phyloP scores from a whole-genome alignment of 169 alveolate genomes.

The Plasmodium inui region DNA sequence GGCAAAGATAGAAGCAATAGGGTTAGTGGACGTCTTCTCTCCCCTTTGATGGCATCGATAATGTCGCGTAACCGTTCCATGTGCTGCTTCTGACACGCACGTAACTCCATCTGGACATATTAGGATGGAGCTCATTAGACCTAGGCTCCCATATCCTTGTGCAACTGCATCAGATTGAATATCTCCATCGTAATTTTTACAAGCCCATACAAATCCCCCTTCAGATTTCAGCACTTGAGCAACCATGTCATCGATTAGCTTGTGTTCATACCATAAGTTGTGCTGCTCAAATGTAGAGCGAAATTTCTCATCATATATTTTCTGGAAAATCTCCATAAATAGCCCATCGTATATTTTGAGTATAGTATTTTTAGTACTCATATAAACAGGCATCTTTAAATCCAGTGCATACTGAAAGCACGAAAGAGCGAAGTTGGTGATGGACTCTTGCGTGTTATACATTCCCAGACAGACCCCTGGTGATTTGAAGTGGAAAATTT shows the following conservation, averaged over 20 bases:
- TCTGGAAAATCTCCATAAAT: constrained; percentile 94
- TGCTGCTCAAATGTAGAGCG: constrained; percentile 87
- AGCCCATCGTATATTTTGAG: constrained; percentile 94
- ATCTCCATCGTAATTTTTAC: constrained; percentile 98
- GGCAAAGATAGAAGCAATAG: constrained; percentile 96
- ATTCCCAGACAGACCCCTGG: constrained; percentile 94
- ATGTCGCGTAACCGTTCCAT: constrained; percentile 97
- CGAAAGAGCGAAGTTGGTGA: constrained; percentile 93
- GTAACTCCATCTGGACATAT: constrained; percentile 94
- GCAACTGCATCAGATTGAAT: constrained; percentile 96
- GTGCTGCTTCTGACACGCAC: constrained; percentile 97
- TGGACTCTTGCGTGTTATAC: constrained; percentile 95
- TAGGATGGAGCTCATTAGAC: constrained; percentile 96
- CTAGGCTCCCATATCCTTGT: constrained; percentile 95
- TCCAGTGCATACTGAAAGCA: constrained; percentile 93
- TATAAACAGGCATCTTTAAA: constrained; percentile 91
- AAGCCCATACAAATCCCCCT: constrained; percentile 99
- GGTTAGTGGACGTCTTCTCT: constrained; percentile 94
- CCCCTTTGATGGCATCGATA: constrained; percentile 92
- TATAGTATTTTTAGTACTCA: constrained; percentile 94
- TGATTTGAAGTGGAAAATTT: constrained; percentile 81
- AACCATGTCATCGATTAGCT: constrained; percentile 97
- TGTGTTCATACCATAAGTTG: constrained; percentile 93
- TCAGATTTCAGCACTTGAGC: constrained; percentile 93
- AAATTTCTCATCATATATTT: constrained; percentile 90